phyloP scores from a whole-genome alignment of 257 asterid genomes.

The Nemophila menziesii region DNA sequence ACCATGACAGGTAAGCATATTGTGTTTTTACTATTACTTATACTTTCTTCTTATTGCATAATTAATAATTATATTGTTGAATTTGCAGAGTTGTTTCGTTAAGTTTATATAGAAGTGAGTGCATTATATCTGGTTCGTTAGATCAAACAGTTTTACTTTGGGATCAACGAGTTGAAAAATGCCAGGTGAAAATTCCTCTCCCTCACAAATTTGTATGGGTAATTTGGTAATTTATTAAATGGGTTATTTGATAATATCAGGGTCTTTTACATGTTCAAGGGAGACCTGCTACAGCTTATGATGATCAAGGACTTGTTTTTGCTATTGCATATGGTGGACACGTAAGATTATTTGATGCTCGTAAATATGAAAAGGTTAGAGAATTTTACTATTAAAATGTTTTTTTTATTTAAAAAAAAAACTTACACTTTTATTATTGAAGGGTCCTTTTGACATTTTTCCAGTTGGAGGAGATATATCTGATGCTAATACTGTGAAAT shows the following conservation, averaged over 20 bases:
- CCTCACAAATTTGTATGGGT: neutral
- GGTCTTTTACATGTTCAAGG: constrained; percentile 95
- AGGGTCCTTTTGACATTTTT: constrained; percentile 94
- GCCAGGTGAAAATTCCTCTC: constrained; percentile 78
- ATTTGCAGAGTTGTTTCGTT: constrained; percentile 79
- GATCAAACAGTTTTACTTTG: constrained; percentile 90
- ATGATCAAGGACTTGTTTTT: constrained; percentile 91
- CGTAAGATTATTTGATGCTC: constrained; percentile 84
- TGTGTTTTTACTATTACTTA: neutral
- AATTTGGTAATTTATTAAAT: constrained; percentile 8
- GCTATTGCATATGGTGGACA: constrained; percentile 85
- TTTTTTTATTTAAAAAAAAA: neutral
- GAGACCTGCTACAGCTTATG: constrained; percentile 87
- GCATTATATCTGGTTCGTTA: constrained; percentile 88
- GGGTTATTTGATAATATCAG: constrained; percentile 22
- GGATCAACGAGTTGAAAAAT: constrained; percentile 97
- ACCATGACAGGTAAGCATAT: constrained; percentile 76
- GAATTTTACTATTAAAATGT: constrained; percentile 8
- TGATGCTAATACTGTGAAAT: constrained; percentile 83
- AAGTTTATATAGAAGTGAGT: constrained; percentile 66
- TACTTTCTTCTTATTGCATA: neutral
- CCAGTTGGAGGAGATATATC: constrained; percentile 83
- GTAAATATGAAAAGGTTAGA: constrained; percentile 81
- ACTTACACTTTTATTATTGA: constrained; percentile 10
- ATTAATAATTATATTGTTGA: constrained; percentile 9